Conservation (phyloP, 352 stramenopile species). For the Paralagenidium karlingii region DNA sequence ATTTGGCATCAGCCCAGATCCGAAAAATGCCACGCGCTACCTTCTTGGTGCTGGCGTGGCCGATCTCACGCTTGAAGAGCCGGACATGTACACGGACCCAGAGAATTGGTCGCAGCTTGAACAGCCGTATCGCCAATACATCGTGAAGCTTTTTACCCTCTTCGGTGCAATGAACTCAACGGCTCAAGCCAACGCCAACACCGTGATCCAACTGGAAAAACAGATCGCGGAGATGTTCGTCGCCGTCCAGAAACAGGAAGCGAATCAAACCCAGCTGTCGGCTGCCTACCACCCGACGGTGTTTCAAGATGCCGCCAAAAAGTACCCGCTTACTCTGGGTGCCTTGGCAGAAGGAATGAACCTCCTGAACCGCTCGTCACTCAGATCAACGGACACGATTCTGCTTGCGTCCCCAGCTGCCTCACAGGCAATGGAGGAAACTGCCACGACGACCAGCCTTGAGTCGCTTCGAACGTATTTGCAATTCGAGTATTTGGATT, state of each 20-base stretch:
- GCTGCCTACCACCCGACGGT: conserved; percentile 85
- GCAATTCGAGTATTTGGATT: conserved; percentile 36
- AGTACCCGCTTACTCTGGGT: conserved; percentile 44
- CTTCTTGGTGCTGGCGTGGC: conserved; percentile 75
- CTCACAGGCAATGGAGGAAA: conserved; percentile 32
- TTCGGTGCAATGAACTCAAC: conserved; percentile 17
- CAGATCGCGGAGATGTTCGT: conserved; percentile 72
- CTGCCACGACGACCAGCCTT: conserved; percentile 39
- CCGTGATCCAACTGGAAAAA: conserved; percentile 80
- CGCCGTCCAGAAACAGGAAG: conserved; percentile 81
- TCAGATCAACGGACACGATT: too few relatives aligned
- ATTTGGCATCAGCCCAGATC: conserved; percentile 59
- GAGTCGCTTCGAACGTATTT: conserved; percentile 32
- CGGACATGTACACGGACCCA: conserved; percentile 87
- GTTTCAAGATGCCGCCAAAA: conserved; percentile 23
- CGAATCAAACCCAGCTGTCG: conserved; percentile 76
- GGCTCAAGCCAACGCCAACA: conserved; percentile 18
- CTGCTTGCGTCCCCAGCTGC: conserved; percentile 46
- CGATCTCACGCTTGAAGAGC: conserved; percentile 79
- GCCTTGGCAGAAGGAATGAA: conserved; percentile 36
- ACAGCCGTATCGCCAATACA: conserved; percentile 55
- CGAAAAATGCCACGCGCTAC: conserved; percentile 72
- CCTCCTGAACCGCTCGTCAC: too few relatives aligned
- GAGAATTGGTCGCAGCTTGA: conserved; percentile 65
- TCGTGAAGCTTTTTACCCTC: conserved; percentile 68